Base-by-base conservation (phyloP, 331 rosid genomes). In the Quercus phellos region DNA sequence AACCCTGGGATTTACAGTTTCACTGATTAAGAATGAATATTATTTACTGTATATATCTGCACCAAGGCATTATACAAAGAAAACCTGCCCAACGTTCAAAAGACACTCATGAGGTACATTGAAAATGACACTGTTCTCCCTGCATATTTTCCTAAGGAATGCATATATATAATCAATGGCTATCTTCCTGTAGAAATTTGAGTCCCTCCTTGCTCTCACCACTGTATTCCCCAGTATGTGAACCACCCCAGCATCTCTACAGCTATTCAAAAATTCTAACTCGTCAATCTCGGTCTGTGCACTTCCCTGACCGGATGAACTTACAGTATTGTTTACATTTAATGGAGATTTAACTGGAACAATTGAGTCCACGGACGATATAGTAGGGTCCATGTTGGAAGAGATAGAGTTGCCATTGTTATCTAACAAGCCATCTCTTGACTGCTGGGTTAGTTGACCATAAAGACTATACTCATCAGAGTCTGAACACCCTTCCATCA, bases 401-500 rank as follows among this genome's bases (percentile, higher is more conserved):
- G 85, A 82, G 76, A 27, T 27, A 38, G 89, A 80, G 84, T 87
- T 83, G 38, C 79, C 92, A 54, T 84, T 79, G 84, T 75, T 85
- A 30, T 72, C 82, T 82, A 81, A 53, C 24, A 88, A 29, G 68
- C 76, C 87, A 19, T 91, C 98, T 74, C 84, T 85, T 51, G 96
- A 77, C 60, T 55, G 88, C 82, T 43, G 87, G 0, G 94, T 81
- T 74, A 85, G 90, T 71, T 90, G 98, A 56, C 87, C 94, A 69
- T 72, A 80, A 55, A 89, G 29, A 79, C 99, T 95, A 85, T 90
- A 95, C 74, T 95, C 94, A 30, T 95, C 99, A 0, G 99, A 95
- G 79, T 95, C 99, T 0, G 99, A 95, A 64, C 93, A 95, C n/a
- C 99, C 99, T 81, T 95, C 99, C 99, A 95, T 95, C 98, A 95